Percentiles rank a stretch among this genome's conserved stretches.
These are phyloP conservation scores for Amyloporia xantha DNA, from an alignment of 768 basidiomycete genomes.

Conservation along the genomic window DNA sequence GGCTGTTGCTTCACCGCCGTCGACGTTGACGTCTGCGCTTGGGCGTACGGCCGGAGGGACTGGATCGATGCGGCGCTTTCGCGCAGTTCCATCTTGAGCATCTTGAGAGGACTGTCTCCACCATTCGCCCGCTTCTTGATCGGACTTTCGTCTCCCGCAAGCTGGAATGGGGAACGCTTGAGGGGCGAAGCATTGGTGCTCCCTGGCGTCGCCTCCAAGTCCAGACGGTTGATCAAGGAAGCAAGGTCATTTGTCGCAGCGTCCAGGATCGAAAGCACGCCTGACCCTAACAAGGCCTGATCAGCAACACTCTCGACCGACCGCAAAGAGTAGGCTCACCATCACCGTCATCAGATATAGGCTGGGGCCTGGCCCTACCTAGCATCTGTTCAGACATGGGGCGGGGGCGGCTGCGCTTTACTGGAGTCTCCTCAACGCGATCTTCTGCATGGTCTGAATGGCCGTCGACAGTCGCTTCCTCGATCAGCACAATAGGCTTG, in stretches of 20 bases:
- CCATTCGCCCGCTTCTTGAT: constrained; percentile 21
- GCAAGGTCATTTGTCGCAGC: constrained; percentile 79
- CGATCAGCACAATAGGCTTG: constrained; percentile 33
- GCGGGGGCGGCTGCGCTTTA: constrained; percentile 39
- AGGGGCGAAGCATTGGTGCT: constrained; percentile 35
- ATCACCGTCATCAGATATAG: constrained; percentile 46
- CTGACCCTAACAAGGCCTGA: constrained; percentile 25
- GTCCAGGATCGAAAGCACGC: constrained; percentile 62
- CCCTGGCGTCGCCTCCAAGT: constrained; percentile 70
- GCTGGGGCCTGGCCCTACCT: constrained; percentile 40
- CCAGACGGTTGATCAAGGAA: constrained; percentile 71
- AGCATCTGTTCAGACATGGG: constrained; percentile 63
- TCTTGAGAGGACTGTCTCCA: constrained; percentile 13
- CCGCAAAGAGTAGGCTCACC: constrained; percentile 29
- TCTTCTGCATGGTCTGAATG: constrained; percentile 28
- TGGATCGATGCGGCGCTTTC: constrained; percentile 35
- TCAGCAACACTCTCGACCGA: constrained; percentile 1
- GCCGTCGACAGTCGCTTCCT: constrained; percentile 49
- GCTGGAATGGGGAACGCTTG: constrained; percentile 14
- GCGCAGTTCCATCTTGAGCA: constrained; percentile 16
- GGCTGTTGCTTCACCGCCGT: constrained; percentile 6
- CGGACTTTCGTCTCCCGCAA: constrained; percentile 26
- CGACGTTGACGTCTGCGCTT: constrained; percentile 19
- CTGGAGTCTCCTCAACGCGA: constrained; percentile 25
- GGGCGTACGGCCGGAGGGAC: constrained; percentile 47